These are phyloP conservation scores for Kodamaea derodonti DNA, from an alignment of 1,139 yeast species.

Conservation along the genomic window DNA sequence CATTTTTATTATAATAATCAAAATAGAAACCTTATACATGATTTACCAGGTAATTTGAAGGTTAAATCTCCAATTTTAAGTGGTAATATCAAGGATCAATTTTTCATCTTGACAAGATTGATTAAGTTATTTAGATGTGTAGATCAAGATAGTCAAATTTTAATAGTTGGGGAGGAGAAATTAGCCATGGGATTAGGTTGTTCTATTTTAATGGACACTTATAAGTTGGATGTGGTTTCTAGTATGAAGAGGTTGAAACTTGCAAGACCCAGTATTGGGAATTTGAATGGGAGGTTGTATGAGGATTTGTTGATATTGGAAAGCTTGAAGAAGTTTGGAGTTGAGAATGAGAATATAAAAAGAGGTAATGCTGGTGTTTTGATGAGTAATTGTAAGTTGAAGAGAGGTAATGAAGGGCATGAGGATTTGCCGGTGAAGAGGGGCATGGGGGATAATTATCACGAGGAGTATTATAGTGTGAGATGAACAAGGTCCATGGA, in stretches of 20 bases:
- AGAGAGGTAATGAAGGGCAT: conserved; percentile 27
- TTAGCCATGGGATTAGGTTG: conserved; percentile 35
- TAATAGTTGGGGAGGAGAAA: conserved; percentile 28
- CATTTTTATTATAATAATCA: conserved; percentile 37
- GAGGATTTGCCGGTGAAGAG: conserved; percentile 11
- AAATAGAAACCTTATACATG: conserved; percentile 26
- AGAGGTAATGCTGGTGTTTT: conserved; percentile 23
- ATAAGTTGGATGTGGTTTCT: conserved; percentile 33
- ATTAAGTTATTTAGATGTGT: conserved; percentile 34
- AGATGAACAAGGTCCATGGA: too few species aligned
- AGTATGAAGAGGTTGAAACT: conserved; percentile 19
- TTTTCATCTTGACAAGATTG: conserved; percentile 37
- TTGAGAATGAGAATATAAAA: conserved; percentile 34
- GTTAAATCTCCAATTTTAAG: conserved; percentile 36
- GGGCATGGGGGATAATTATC: conserved; percentile 5
- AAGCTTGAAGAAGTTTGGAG: conserved; percentile 36
- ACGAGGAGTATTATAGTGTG: not conserved
- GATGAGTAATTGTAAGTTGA: conserved; percentile 31
- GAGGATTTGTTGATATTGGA: conserved; percentile 42
- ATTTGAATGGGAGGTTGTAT: conserved; percentile 33
- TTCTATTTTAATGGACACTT: conserved; percentile 42
- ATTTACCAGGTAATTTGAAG: conserved; percentile 27
- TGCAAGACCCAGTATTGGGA: conserved; percentile 17
- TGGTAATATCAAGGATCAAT: conserved; percentile 37
- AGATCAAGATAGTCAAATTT: conserved; percentile 31